Evolutionary conservation across 495 filamentous ascomycete genomes (phyloP), one percentile per base, ranked within the genome.

Genomic region (Penicillium coprophilum): DNA sequence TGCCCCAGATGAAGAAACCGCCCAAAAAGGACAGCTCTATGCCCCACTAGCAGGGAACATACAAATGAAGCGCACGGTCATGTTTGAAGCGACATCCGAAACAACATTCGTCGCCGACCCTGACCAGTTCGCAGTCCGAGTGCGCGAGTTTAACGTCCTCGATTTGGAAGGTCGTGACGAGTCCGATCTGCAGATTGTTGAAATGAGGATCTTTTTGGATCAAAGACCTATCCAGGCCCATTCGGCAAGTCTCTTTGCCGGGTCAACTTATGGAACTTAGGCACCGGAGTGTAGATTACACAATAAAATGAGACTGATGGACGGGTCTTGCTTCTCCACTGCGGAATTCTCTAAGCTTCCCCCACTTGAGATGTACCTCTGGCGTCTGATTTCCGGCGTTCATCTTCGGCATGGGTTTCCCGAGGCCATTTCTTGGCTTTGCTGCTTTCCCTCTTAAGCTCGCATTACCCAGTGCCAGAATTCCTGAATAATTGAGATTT

Each of bases 101-200:
- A 63, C 67, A 1, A 48, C 59, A 0, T 64, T 68, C 49, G 56
- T 55, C 32, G 28, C 58, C 17, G 67, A 70, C 28, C 62, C 61
- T 19, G 65, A 68, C 5, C 50, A 64, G 28, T 62, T 70, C 30
- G 36, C 48, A 1, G 46, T 66, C 1, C 62, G 58, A 24, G n/a
- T 64, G 0, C 43, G 56, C 4, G 65, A 66, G 53, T 68, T 70
- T 40, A 66, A 68, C 38, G 50, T 68, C 11, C 32, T 70, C 2
- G 65, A 64, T 27, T 20, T 66, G 15, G 58, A 60, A 21, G 59
- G 58, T 1, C 24, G 23, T 1, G 36, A 34, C 2, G 44, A 49
- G 8, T 39, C 24, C 1, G 60, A 63, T 28, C 23, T 67, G 24
- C 46, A 56, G 36, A 56, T 64, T 11, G 60, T 65, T 20, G 62